phyloP scores from a whole-genome alignment of 371 early-diverging fungal genomes.

The Mucor lusitanicus region DNA sequence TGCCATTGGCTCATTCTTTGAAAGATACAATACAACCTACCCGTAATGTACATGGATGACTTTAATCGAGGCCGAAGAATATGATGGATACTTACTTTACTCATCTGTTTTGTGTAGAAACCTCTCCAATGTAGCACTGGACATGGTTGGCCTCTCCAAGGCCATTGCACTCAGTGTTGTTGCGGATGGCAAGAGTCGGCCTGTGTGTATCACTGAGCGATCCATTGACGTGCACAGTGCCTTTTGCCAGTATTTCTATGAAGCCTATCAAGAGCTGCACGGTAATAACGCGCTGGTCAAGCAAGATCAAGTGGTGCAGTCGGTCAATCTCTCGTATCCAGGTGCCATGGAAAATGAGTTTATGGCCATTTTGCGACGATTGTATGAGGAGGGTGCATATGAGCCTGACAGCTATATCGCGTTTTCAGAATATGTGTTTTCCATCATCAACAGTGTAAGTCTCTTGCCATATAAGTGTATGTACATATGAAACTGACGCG shows the following conservation, averaged over 20 bases:
- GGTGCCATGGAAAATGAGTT: slow-evolving; percentile 27
- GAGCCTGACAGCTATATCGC: slow-evolving; percentile 30
- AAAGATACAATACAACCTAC: slow-evolving; percentile 2
- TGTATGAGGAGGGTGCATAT: slow-evolving; percentile 15
- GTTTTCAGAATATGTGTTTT: slow-evolving; percentile 33
- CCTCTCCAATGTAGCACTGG: slow-evolving; percentile 19
- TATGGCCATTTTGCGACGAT: neutral
- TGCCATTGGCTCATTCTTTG: slow-evolving; percentile 23
- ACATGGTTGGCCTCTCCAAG: slow-evolving; percentile 12
- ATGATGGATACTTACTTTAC: neutral
- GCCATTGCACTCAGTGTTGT: slow-evolving; percentile 19
- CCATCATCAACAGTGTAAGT: slow-evolving; percentile 29
- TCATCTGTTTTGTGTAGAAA: slow-evolving; percentile 8
- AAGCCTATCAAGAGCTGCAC: neutral
- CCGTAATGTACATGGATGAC: neutral
- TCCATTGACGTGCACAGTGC: neutral
- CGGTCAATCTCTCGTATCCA: slow-evolving; percentile 18
- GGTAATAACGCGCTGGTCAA: neutral
- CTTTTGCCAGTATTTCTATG: slow-evolving; percentile 33
- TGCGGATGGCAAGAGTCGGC: slow-evolving; percentile 12
- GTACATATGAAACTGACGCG: too few relatives aligned
- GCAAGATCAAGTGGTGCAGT: slow-evolving; percentile 20
- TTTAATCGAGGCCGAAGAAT: neutral
- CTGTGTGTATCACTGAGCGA: slow-evolving; percentile 29
- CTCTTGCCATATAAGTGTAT: too few relatives aligned